These are phyloP conservation scores for Sisymbrium irio DNA, from an alignment of 345 rosid species.

Conservation along the genomic window DNA sequence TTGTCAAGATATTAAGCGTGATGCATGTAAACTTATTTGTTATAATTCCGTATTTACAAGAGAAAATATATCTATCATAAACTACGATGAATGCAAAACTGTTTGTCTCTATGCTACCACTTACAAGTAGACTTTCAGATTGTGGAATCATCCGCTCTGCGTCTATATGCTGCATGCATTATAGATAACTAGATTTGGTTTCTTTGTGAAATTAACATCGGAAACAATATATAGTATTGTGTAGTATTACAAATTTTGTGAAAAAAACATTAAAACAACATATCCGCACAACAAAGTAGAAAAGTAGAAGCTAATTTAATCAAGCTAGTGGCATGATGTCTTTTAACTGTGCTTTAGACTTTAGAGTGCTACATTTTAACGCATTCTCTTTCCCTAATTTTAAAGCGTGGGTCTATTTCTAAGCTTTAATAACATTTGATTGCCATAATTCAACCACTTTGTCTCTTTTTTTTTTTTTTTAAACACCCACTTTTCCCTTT, in stretches of 20 bases:
- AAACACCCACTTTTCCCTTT: constrained; percentile 11
- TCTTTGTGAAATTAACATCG: not conserved
- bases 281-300: not conserved
- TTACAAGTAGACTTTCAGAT: not conserved
- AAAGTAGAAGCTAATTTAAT: not conserved
- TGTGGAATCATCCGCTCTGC: not conserved
- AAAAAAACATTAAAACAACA: not conserved
- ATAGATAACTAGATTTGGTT: not conserved
- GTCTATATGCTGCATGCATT: not conserved
- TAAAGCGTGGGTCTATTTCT: constrained; percentile 14
- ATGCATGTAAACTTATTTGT: not conserved
- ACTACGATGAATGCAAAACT: not conserved
- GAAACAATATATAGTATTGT: not conserved
- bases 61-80: not conserved
- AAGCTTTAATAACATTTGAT: constrained; percentile 19
- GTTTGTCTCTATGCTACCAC: not conserved
- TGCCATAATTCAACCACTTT: constrained; percentile 25
- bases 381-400: constrained; percentile 22
- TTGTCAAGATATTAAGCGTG: not conserved
- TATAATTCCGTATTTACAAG: not conserved
- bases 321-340: constrained; percentile 1
- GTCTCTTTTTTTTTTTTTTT: not conserved
- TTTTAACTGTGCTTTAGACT: constrained; percentile 11
- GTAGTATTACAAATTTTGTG: not conserved
- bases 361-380: not conserved